Evolutionary conservation across 768 basidiomycete species (phyloP), one percentile per base, ranked within the genome.

Genomic region (Pulveroboletus ravenelii): DNA sequence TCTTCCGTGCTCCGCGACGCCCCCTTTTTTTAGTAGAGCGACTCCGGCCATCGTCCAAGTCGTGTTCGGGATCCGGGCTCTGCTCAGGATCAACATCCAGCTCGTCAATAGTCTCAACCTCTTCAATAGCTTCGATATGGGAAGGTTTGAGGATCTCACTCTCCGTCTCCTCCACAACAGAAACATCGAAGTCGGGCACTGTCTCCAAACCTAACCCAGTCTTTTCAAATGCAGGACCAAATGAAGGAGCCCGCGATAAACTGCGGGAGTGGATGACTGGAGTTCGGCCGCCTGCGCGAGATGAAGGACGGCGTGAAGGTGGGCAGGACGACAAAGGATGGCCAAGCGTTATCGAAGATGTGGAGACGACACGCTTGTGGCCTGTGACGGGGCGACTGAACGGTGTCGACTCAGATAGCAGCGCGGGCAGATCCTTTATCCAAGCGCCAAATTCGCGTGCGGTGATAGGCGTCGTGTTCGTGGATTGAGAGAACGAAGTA

Each of bases 391-490:
- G 72, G 52, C 74, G 64, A 46, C 45, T 44, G 40, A 43, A 51
- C 1, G 53, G 63, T 14, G 39, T 56, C 23, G 64, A 73, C 41
- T 72, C 72, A 43, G 78, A 80, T 44, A 95, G 75, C 46, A 90
- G 75, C 25, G 77, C 71, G 23, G 90, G 89, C n/a, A 99, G 74
- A 58, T 84, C 82, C 67, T 81, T 84, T 50, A 85, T 76, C 95
- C 95, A 99, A 36, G 68, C 62, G 10, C 93, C 93, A 62, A 99
- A 90, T 50, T 89, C 91, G 36, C 75, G 76, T 15, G 95, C 95
- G 23, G 81, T 79, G 48, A 88, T 82, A 12, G 63, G 68, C 1
- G 23, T 34, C 10, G 47, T 76, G 20, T 45, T 53, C 5, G 46
- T 45, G 5, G 43, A 62, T 0, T 58, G 50, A 35, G 60, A 58